Evolutionary conservation across 352 stramenopile genomes (phyloP).

Genomic region (Phytophthora macrochlamydospora): DNA sequence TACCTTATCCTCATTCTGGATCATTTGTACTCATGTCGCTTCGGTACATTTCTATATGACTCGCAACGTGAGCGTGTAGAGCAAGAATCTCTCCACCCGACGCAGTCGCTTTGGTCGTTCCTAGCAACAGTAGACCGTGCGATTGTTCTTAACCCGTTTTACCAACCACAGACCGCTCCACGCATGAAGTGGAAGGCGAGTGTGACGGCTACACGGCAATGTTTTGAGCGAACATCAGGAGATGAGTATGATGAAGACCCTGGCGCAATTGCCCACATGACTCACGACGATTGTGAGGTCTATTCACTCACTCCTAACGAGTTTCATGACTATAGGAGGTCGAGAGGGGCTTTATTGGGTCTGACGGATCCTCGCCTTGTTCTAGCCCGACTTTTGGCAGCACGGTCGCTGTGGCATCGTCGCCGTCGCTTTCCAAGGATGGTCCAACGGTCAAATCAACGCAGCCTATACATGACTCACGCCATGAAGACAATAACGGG

Average conservation of each 20-base stretch:
- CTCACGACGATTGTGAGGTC: conserved; percentile 29
- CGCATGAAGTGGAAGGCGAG: conserved; percentile 59
- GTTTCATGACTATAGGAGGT: conserved; percentile 15
- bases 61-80: conserved; percentile 80
- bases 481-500: conserved; percentile 9
- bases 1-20: conserved; percentile 85
- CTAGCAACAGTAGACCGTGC: conserved; percentile 63
- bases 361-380: conserved; percentile 34
- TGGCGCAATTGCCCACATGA: conserved; percentile 17
- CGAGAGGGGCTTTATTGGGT: conserved; percentile 21
- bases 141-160: conserved; percentile 80
- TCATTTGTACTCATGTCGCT: conserved; percentile 82
- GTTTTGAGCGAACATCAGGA: conserved; percentile 38
- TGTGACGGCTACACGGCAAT: conserved; percentile 63
- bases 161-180: conserved; percentile 48
- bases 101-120: conserved; percentile 82
- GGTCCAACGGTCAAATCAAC: conserved; percentile 9
- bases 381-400: conserved; percentile 31
- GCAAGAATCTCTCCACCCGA: conserved; percentile 56
- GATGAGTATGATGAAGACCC: conserved; percentile 19
- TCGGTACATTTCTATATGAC: conserved; percentile 97
- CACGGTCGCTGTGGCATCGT: conserved; percentile 37
- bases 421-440: conserved; percentile 25
- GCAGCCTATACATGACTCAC: too few relatives aligned
- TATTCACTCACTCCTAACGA: conserved; percentile 29